phyloP scores from a whole-genome alignment of 108 stramenopile species.

The Nannochloropsis gaditana region DNA sequence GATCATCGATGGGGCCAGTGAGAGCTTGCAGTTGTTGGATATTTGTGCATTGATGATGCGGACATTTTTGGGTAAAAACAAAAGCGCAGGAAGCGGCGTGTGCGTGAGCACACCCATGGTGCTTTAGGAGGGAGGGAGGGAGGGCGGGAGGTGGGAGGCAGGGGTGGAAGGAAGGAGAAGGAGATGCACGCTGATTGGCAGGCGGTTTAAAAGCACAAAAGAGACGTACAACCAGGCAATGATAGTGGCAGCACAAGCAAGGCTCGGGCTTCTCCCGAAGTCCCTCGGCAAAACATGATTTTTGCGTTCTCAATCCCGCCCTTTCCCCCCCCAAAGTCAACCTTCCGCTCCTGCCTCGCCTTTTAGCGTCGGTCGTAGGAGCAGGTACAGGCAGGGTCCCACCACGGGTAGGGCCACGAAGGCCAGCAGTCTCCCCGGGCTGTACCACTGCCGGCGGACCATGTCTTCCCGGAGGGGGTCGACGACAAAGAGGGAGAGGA shows the following conservation, averaged over 20 bases:
- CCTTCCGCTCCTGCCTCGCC: background rate
- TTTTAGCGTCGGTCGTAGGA: background rate
- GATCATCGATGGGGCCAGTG: constrained; percentile 91
- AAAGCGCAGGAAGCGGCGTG: background rate
- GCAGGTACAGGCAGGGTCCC: background rate
- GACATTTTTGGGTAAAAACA: background rate
- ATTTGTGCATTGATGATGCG: constrained; percentile 52
- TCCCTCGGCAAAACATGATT: too few relatives aligned
- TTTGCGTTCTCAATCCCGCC: too few relatives aligned
- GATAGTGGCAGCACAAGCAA: background rate
- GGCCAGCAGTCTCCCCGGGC: background rate
- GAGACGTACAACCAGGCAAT: background rate
- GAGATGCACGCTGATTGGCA: background rate
- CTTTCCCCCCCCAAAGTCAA: background rate
- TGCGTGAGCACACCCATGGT: background rate
- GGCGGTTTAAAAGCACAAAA: background rate
- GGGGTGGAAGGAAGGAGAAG: background rate
- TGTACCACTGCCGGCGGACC: background rate
- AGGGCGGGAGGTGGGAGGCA: background rate
- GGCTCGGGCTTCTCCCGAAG: too few relatives aligned
- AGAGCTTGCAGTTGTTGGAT: constrained; percentile 82
- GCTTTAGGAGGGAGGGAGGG: constrained; percentile 5
- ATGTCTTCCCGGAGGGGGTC: background rate
- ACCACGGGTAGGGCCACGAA: background rate
- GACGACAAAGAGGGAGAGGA: background rate